phyloP scores from a whole-genome alignment of 2,329 filamentous ascomycete species.

The Ceratocystis variospora region DNA sequence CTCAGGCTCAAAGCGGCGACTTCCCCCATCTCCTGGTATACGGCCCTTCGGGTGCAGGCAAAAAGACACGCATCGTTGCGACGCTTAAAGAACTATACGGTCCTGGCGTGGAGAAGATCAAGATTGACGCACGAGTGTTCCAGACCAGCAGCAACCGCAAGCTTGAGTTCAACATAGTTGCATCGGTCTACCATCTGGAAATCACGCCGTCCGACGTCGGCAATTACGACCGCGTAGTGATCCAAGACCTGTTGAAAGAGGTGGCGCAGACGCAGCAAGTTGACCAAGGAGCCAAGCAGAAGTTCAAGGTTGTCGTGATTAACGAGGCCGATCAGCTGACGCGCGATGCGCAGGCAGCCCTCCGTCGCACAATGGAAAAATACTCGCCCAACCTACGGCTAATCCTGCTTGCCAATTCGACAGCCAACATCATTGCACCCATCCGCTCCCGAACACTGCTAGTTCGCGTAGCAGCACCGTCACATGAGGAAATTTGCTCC shows the following conservation, averaged over 20 bases:
- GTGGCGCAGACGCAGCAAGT: constrained; percentile 98
- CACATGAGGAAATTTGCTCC: constrained; percentile 66
- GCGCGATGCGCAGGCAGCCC: constrained; percentile 84
- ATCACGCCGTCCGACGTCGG: constrained; percentile 96
- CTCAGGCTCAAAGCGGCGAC: constrained; percentile 84
- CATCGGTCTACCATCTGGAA: constrained; percentile 93
- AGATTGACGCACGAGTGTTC: constrained; percentile 94
- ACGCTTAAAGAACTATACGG: constrained; percentile 93
- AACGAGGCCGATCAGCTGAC: constrained; percentile 95
- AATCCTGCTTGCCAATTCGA: constrained; percentile 88
- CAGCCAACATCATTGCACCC: constrained; percentile 97
- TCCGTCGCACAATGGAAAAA: constrained; percentile 97
- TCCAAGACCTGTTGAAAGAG: constrained; percentile 92
- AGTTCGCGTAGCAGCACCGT: constrained; percentile 81
- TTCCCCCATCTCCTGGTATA: constrained; percentile 97
- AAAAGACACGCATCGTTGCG: constrained; percentile 93
- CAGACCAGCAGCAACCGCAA: constrained; percentile 93
- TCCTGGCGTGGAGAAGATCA: constrained; percentile 97
- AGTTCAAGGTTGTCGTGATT: constrained; percentile 98
- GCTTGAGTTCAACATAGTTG: constrained; percentile 97
- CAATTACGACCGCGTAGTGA: constrained; percentile 87
- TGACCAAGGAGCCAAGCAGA: constrained; percentile 77
- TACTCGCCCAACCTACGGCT: constrained; percentile 89
- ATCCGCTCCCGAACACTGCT: constrained; percentile 85
- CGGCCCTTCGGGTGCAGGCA: constrained; percentile 88